Base-by-base conservation (phyloP, 805 yeast species). In the Saturnispora bothae region DNA sequence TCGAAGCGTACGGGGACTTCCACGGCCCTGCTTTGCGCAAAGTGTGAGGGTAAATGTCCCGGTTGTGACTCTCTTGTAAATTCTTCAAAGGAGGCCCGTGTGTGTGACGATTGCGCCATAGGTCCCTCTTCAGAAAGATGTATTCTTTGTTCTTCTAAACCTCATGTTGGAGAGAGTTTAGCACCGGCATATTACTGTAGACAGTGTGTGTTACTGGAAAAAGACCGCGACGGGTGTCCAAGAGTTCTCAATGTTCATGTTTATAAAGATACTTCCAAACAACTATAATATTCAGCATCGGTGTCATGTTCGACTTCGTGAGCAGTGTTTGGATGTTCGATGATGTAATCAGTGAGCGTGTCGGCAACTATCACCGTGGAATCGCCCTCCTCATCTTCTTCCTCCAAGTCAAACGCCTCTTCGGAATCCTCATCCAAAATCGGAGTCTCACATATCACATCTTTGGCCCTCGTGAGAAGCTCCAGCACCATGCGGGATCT, bases 151-250 rank as follows among this genome's bases (percentile, higher is more conserved):
- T 81, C 83, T 16, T 39, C 31, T 26, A 38, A 37, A 4, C 48
- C 52, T 4, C 64, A 65, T 20, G 62, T 59, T 31, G 84, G 86
- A 5, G 69, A 69, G 8, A 4, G 32, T 7, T 36, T 47, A 36
- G 68, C 69, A 12, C 81, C 77, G 41, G 95, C 96, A 0, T 81
- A 65, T 50, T 89, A 83, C 56, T 88, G 97, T 52, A 67, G 72
- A 45, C 95, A 85, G 53, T 88, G 97, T 57, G 88, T 85, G 4
- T 53, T 72, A 34, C 52, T 72, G 29, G 96, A 86, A 52, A 76
- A 75, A 50, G 84, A 83, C 52, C 64, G 95, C 31, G 96, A 88
- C 55, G 97, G 97, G 1, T 88, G 97, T 61, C 96, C 96, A 1
- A 71, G 78, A 48, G 74, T 88, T 38, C 56, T 80, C 14, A 88